Evolutionary conservation across 179 eudicot species (phyloP).

Genomic region (Drosera spatulata): DNA sequence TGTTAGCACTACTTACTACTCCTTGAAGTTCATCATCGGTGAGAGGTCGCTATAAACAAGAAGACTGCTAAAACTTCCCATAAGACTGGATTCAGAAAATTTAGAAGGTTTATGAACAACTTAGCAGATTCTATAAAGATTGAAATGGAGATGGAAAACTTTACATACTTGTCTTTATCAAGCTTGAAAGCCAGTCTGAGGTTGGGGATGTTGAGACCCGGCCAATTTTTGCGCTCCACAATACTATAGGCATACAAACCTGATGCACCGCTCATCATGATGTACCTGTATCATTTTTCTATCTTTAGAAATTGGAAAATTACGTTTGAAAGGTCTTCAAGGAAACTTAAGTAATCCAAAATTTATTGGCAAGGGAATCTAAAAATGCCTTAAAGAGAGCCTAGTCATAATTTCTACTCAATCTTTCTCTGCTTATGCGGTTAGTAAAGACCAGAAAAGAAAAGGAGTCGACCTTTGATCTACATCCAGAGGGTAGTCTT

Average conservation of each 20-base stretch:
- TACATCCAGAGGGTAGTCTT: slow-evolving; percentile 34
- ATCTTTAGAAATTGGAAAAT: neutral
- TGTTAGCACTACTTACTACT: too few species aligned
- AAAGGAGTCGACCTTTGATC: slow-evolving; percentile 41
- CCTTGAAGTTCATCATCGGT: too few species aligned
- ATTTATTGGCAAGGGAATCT: neutral
- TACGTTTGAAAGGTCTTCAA: neutral
- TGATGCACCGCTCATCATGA: slow-evolving; percentile 33
- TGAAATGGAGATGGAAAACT: neutral
- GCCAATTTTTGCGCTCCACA: slow-evolving; percentile 32
- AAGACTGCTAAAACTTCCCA: too few species aligned
- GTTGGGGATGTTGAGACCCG: slow-evolving; percentile 28
- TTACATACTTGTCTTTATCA: slow-evolving; percentile 25
- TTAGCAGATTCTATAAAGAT: neutral
- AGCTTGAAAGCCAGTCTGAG: slow-evolving; percentile 45
- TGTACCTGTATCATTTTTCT: slow-evolving; percentile 15
- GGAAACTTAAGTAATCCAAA: neutral
- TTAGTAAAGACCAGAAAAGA: neutral
- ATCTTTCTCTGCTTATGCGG: too few species aligned
- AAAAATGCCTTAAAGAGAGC: neutral
- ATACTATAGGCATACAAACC: slow-evolving; percentile 35
- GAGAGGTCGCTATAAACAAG: too few species aligned
- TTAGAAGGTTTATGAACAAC: neutral
- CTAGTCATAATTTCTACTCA: too few species aligned
- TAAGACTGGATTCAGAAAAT: neutral